Base-by-base conservation (phyloP, 805 yeast genomes). In the Wickerhamiella nectarea region DNA sequence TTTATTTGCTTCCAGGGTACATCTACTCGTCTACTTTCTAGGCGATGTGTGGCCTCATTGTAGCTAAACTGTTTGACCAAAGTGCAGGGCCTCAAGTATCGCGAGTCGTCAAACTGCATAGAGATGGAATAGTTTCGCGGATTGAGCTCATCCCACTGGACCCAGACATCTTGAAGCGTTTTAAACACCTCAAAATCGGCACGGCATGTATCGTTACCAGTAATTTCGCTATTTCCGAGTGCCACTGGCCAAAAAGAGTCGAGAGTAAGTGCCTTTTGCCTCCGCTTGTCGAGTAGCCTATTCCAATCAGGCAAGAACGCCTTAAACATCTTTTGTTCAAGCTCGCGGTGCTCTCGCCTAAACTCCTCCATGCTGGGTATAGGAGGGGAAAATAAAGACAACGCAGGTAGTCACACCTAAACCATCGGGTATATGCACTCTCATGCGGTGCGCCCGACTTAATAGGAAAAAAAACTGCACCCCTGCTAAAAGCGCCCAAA, bases 161-260 rank as follows among this genome's bases (percentile, higher is more conserved):
- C 81, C 48, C 69, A 68, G 11, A 86, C 67, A 49, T 80, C 79
- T 25, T 62, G 65, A 45, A 85, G 71, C 41, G 59, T 59, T 53
- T 83, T 94, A 39, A 85, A 58, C 53, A 71, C 78, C 59, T 77
- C 77, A 64, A 76, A 74, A 58, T 86, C 95, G 26, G 78, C 80
- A 1, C 78, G 74, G 34, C 75, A 69, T 15, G 85, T 64, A 56
- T 73, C 82, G 50, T 85, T 93, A n/a, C 81, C 79, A 56, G 86
- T 36, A 22, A 52, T 80, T 48, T 82, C 94, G 38, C 80, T 79
- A 55, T 80, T 80, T 56, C 81, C 83, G 10, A 86, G 61, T 0
- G 81, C 93, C 45, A 81, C 73, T 55, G 80, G 81, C 96, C 96
- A 86, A 59, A 86, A 84, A 50, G 74, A 74, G 1, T 86, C 85